A percentile compares a stretch with the other conserved stretches of the same genome.
Evolutionary conservation across 768 basidiomycete species (phyloP).

Genomic region (Kwoniella dendrophila): DNA sequence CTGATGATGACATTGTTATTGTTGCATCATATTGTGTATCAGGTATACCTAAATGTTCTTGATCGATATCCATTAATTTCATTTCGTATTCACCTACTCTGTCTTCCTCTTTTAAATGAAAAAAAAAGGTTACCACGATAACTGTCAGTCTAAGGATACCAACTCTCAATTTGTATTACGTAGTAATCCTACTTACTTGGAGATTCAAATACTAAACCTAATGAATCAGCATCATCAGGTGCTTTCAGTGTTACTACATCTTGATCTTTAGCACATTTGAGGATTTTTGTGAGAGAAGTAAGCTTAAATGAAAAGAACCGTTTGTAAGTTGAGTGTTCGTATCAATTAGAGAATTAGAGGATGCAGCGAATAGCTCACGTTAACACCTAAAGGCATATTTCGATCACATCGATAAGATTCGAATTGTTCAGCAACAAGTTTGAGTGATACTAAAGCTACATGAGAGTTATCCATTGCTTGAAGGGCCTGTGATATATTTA

Average conservation of each 20-base stretch:
- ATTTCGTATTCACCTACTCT: constrained; percentile 97
- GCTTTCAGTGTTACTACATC: constrained; percentile 90
- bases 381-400: constrained; percentile 66
- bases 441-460: constrained; percentile 91
- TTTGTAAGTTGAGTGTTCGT: neutral
- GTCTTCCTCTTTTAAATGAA: constrained; percentile 68
- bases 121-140: too few relatives aligned
- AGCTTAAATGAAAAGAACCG: constrained; percentile 67
- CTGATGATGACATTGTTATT: constrained; percentile 78
- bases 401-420: constrained; percentile 85
- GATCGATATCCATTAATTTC: constrained; percentile 99
- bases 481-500: constrained; percentile 61
- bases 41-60: constrained; percentile 90
- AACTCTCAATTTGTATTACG: neutral
- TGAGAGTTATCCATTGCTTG: constrained; percentile 99
- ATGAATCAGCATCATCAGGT: constrained; percentile 81
- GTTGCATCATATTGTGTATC: constrained; percentile 96
- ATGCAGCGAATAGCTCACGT: constrained; percentile 43
- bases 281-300: constrained; percentile 83
- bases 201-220: constrained; percentile 87
- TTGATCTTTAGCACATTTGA: constrained; percentile 96
- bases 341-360: neutral
- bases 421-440: constrained; percentile 78
- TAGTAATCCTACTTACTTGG: constrained; percentile 66
- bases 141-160: neutral